These are phyloP conservation scores for Rhodotorula sp. DNA, from an alignment of 1,284 basidiomycete genomes.

Conservation along the genomic window DNA sequence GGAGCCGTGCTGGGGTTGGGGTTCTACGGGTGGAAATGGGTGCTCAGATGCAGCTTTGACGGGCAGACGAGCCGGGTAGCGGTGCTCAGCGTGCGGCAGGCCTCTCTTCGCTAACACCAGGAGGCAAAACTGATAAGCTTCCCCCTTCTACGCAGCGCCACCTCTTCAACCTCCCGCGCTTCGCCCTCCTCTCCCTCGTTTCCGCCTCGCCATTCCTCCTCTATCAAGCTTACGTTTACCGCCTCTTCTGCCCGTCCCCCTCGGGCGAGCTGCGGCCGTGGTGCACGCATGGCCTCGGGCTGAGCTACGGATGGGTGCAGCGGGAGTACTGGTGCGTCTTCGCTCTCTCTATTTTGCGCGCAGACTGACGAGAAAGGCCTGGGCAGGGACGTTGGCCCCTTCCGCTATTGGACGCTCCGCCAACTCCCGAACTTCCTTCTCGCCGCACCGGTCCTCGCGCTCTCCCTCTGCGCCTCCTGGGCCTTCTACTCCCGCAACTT, in stretches of 20 bases:
- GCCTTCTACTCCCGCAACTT: constrained; percentile 30
- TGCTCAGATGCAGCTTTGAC: constrained; percentile 19
- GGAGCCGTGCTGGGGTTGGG: constrained; percentile 69
- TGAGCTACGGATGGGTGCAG: constrained; percentile 83
- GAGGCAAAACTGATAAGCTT: background rate
- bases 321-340: constrained; percentile 68
- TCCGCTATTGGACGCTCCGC: constrained; percentile 78
- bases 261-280: constrained; percentile 56
- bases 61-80: background rate
- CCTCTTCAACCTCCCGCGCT: constrained; percentile 45
- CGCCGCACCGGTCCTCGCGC: constrained; percentile 62
- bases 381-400: constrained; percentile 70
- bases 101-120: accelerated
- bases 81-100: background rate
- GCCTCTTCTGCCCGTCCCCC: constrained; percentile 61
- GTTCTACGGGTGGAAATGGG: constrained; percentile 68
- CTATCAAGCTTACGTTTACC: constrained; percentile 70
- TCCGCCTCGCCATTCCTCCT: constrained; percentile 66
- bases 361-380: background rate
- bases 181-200: constrained; percentile 56
- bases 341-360: background rate
- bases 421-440: constrained; percentile 89
- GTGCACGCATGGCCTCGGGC: constrained; percentile 66
- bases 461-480: constrained; percentile 37
- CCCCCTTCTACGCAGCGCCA: background rate